These are phyloP conservation scores for Hortaea werneckii DNA, from an alignment of 2,329 filamentous ascomycete species.

Conservation along the genomic window DNA sequence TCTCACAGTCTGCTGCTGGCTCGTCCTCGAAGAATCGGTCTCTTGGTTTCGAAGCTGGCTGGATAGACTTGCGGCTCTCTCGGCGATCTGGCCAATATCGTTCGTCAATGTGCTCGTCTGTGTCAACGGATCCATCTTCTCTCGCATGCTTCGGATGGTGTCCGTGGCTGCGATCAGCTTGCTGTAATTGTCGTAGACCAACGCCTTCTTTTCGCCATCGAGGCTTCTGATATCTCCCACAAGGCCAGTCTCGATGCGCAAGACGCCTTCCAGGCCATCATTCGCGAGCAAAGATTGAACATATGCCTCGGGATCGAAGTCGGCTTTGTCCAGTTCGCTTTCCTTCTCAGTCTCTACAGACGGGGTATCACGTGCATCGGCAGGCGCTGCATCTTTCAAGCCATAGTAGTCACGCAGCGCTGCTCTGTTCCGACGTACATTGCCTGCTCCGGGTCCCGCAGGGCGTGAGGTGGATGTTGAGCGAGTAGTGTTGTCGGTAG, in stretches of 20 bases:
- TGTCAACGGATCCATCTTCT: slow-evolving; percentile 69
- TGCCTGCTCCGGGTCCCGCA: slow-evolving; percentile 10
- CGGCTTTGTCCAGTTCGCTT: slow-evolving; percentile 61
- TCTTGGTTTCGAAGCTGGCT: slow-evolving; percentile 19
- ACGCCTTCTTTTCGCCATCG: slow-evolving; percentile 89
- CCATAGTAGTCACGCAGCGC: slow-evolving; percentile 94
- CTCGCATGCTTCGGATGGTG: slow-evolving; percentile 82
- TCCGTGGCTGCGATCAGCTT: slow-evolving; percentile 95
- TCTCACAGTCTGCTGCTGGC: slow-evolving; percentile 42
- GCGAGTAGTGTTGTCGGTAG: slow-evolving; percentile 37
- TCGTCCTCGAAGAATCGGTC: neutral
- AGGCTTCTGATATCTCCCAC: slow-evolving; percentile 73
- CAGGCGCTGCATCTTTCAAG: slow-evolving; percentile 44
- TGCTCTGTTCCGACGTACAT: slow-evolving; percentile 59
- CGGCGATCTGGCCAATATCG: slow-evolving; percentile 65
- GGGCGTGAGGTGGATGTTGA: slow-evolving; percentile 31
- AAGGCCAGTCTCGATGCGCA: slow-evolving; percentile 60
- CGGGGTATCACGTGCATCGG: slow-evolving; percentile 26
- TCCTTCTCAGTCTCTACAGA: slow-evolving; percentile 51
- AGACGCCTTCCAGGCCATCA: slow-evolving; percentile 56
- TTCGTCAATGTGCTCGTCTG: slow-evolving; percentile 62
- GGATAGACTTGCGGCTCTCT: slow-evolving; percentile 39
- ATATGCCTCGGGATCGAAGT: slow-evolving; percentile 64
- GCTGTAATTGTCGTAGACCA: slow-evolving; percentile 97
- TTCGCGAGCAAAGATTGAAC: slow-evolving; percentile 52